Base-by-base conservation (phyloP, 306 rosid species). In the Pueraria montana region DNA sequence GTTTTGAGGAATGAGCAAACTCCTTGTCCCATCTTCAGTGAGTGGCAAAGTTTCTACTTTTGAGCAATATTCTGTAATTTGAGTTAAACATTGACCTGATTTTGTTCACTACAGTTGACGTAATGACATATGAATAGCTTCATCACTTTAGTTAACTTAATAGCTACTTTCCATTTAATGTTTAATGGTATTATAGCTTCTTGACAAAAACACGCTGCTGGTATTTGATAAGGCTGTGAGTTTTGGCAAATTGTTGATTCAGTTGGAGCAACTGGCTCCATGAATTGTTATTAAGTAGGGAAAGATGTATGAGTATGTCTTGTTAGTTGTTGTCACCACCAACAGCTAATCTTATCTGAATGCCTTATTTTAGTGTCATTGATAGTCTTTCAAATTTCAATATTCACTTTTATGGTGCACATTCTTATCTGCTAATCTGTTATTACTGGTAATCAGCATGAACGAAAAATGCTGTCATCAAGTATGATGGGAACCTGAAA, bases 1-100 rank as follows among this genome's bases (percentile, higher is more conserved):
- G 87, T 96, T 82, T 85, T 94, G 81, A 90, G 99, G 85, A 96
- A 96, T 21, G 98, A 96, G 46, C 93, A 92, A 66, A 96, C 99
- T 55, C 98, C 96, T 40, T 84, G 87, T 82, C 92, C 96, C 56
- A 91, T 96, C 77, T 96, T 96, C 40, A 91, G 98, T 96, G 82
- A 91, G 99, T 87, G 40, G 3, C 56, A 16, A 40, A 20, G 3
- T 72, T 64, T 77, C 7, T 64, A 32, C n/a, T 48, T 76, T 43
- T 43, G 4, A 70, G 34, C 48, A 69, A 26, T 74, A 45, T 64
- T 68, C 8, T 46, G 23, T 64, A 49, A 46, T 76, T 72, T 63
- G 36, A 76, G 40, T 20, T 48, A 11, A 43, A 73, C 36, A 34
- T 74, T 56, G 40, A 71, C 36, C 7, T 38, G 40, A 53, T 74